Percentiles rank a stretch among this genome's conserved stretches.
These are phyloP conservation scores for Hygrophorus pudorinus DNA, from an alignment of 768 basidiomycete species.

Conservation along the genomic window DNA sequence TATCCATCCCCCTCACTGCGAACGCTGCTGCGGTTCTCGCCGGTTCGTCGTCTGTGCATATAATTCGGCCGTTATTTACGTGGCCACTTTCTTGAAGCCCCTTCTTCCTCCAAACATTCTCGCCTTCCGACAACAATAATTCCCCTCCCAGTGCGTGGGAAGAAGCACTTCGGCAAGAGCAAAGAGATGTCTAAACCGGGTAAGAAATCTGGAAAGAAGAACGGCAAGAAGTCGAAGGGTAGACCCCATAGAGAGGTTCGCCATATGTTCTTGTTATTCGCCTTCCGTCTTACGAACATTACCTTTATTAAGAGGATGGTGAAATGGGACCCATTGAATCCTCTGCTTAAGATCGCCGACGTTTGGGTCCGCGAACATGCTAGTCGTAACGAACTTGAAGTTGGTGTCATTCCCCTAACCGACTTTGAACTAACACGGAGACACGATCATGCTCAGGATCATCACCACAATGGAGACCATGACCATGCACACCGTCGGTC, in stretches of 20 bases:
- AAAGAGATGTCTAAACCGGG: not conserved
- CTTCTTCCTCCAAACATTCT: not conserved
- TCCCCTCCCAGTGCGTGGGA: not conserved
- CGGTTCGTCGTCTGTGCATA: too few species aligned
- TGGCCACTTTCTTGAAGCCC: not conserved
- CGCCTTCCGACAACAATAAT: not conserved
- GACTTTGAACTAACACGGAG: too few species aligned
- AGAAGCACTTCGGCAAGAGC: not conserved
- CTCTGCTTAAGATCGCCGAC: too few species aligned
- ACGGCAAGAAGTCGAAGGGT: not conserved
- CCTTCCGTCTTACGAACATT: too few species aligned
- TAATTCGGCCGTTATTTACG: too few species aligned
- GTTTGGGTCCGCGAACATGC: too few species aligned
- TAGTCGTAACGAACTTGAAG: too few species aligned
- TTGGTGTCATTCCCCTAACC: too few species aligned
- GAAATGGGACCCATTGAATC: too few species aligned
- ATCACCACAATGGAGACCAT: conserved; percentile 14
- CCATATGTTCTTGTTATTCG: not conserved
- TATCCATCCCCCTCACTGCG: not conserved
- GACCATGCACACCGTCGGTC: conserved; percentile 5
- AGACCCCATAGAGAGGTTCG: not conserved
- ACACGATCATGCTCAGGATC: conserved; percentile 18
- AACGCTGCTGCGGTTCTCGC: not conserved
- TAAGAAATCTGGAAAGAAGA: not conserved
- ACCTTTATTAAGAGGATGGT: too few species aligned